Evolutionary conservation across 1,139 yeast species (phyloP).

Genomic region (Pneumocystis canis): DNA sequence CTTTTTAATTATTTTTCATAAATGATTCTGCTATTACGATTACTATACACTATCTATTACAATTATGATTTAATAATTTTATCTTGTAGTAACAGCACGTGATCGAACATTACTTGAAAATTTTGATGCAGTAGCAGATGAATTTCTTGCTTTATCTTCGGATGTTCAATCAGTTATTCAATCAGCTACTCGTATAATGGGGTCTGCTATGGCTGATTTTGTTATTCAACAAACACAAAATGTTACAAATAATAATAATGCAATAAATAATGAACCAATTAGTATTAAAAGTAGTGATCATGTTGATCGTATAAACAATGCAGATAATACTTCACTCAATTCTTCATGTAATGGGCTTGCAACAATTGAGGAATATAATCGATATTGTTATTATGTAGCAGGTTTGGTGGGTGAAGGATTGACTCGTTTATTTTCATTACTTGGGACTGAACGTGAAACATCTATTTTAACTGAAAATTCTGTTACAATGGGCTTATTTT

Average conservation of each 20-base stretch:
- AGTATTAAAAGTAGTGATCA: too few species aligned
- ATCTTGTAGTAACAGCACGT: constrained; percentile 43
- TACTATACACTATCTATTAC: constrained; percentile 17
- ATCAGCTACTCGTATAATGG: constrained; percentile 74
- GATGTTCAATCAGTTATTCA: constrained; percentile 65
- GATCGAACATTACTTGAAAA: constrained; percentile 69
- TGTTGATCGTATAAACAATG: too few species aligned
- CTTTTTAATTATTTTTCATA: too few species aligned
- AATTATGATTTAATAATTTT: constrained; percentile 27
- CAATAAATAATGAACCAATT: too few species aligned
- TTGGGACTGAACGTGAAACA: constrained; percentile 31
- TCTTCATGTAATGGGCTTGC: constrained; percentile 38
- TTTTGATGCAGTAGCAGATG: constrained; percentile 52
- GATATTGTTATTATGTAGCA: constrained; percentile 93
- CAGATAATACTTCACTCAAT: constrained; percentile 60
- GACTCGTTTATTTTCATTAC: constrained; percentile 62
- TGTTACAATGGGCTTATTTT: constrained; percentile 85
- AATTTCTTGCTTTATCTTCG: constrained; percentile 58
- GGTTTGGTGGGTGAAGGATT: constrained; percentile 95
- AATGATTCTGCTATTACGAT: too few species aligned
- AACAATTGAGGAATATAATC: constrained; percentile 68
- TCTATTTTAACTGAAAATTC: constrained; percentile 22
- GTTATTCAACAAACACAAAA: constrained; percentile 26
- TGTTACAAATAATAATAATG: not conserved
- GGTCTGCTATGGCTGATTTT: constrained; percentile 95